A percentile compares a stretch with the other conserved stretches of the same genome.
Evolutionary conservation across 257 asterid genomes (phyloP).

Genomic region (Voacanga thouarsii): DNA sequence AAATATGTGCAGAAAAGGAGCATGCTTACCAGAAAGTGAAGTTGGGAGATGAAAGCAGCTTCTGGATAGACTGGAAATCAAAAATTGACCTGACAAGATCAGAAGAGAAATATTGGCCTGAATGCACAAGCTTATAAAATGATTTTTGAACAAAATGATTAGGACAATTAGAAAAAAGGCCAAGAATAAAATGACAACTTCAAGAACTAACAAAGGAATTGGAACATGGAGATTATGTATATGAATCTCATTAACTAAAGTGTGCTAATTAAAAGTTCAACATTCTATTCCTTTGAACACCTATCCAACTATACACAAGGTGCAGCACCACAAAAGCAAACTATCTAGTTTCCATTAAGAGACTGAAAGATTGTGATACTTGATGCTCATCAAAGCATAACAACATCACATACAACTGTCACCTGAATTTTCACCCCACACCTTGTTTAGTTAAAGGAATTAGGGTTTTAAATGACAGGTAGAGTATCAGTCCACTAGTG

Average conservation of each 20-base stretch:
- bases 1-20: slow-evolving; percentile 10
- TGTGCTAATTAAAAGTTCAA: neutral
- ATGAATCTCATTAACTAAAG: neutral
- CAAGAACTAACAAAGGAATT: neutral
- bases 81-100: slow-evolving; percentile 70
- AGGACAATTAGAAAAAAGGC: neutral
- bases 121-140: neutral
- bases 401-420: neutral
- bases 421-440: neutral
- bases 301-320: neutral
- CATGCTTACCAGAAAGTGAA: slow-evolving; percentile 78
- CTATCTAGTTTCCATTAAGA: neutral
- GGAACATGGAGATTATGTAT: neutral
- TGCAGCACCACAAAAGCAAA: neutral
- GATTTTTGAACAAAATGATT: slow-evolving; percentile 4
- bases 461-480: neutral
- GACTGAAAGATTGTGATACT: neutral
- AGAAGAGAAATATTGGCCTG: slow-evolving; percentile 21
- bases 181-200: neutral
- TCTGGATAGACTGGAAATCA: slow-evolving; percentile 82
- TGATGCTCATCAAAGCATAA: neutral
- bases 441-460: neutral
- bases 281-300: neutral
- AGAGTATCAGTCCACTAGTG: neutral
- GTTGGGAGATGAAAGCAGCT: slow-evolving; percentile 70